These are phyloP conservation scores for Taiozyma sp. DNA, from an alignment of 1,139 yeast genomes.

Conservation along the genomic window DNA sequence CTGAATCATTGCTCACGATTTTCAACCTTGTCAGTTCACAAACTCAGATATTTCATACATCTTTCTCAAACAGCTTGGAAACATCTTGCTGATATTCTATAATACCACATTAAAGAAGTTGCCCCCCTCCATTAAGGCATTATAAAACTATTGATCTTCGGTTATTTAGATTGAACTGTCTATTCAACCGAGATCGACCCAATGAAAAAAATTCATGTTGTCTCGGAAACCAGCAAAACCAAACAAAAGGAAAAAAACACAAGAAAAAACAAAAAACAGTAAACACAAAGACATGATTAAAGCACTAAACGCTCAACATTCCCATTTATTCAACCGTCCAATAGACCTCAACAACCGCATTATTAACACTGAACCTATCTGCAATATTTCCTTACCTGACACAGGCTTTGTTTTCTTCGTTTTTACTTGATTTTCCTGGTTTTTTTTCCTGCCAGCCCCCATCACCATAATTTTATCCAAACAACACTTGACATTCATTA, in stretches of 20 bases:
- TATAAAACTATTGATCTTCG: no score
- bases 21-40: no score
- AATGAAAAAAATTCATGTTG: not conserved
- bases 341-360: not conserved
- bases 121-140: no score
- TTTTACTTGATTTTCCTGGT: not conserved
- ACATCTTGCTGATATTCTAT: no score
- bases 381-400: not conserved
- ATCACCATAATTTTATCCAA: not conserved
- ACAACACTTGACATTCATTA: not conserved
- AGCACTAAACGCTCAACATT: no score
- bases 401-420: not conserved
- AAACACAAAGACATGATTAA: not conserved
- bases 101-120: no score
- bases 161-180: no score
- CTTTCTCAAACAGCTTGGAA: no score
- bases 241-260: not conserved
- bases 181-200: no score
- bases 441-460: not conserved
- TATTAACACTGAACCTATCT: not conserved
- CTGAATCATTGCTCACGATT: no score
- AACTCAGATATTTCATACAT: no score
- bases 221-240: not conserved
- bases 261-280: not conserved
- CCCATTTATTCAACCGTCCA: not conserved